Evolutionary conservation across 768 basidiomycete genomes (phyloP), one percentile per base, ranked within the genome.

Genomic region (Panaeolus cyanescens): DNA sequence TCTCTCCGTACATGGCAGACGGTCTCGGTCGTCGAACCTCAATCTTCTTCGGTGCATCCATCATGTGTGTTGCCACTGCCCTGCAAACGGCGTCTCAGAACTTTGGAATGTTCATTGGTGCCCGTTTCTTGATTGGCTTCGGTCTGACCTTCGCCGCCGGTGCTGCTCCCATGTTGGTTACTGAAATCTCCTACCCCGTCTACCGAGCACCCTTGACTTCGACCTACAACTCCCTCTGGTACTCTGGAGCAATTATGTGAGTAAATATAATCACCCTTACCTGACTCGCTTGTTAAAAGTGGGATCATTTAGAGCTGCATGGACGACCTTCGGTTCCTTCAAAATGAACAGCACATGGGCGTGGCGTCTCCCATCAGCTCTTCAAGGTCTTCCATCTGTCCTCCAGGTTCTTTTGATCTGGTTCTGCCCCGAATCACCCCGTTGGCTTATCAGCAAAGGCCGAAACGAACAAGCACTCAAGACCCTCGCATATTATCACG

Each of bases 201-300:
- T 89, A 95, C 74, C 92, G 93, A 65, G 89, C 88, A n/a, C 86
- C 87, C 28, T 74, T 95, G 61, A 94, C 91, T 17, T 87, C 90
- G 1, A 75, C 86, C 45, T 92, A 91, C 79, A 92, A 93, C 79
- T 89, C 91, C 25, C 86, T 93, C 62, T 94, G 93, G 92, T 92
- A 92, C 71, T 87, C 89, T n/a, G 93, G 93, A 59, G 80, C 91
- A 59, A 92, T 93, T 70, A 69, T 93, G 86, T 88, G 64, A 53
- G 84, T 78, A 36, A 58, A 9, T 28, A 34, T 20, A 28, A 17
- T 34, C 8, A 1, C 42, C 39, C 31, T 34, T 7, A 1, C 42
- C 39, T 28, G 9, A 22, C 25, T 56, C 20, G 57, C 53, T 25
- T 28, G 15, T 50, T 5, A 30, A 56, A 39, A 62, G 32, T 53